These are phyloP conservation scores for Astrothelium macrocarpum DNA, from an alignment of 495 filamentous ascomycete species.

Conservation along the genomic window DNA sequence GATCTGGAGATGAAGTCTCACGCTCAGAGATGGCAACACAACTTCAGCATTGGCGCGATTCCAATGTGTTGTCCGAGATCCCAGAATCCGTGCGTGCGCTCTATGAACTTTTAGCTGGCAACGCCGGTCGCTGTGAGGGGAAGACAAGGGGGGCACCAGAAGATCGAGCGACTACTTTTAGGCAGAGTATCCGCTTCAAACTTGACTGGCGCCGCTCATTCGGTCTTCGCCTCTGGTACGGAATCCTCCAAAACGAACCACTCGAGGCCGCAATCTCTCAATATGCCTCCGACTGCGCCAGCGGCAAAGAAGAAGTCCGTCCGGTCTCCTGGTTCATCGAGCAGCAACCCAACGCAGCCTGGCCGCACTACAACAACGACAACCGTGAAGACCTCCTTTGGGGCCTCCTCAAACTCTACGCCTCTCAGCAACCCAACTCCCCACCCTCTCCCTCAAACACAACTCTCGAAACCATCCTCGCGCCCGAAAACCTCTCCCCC, in stretches of 20 bases:
- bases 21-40: constrained; percentile 64
- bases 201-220: constrained; percentile 91
- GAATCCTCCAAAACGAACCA: constrained; percentile 53
- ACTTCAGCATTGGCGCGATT: constrained; percentile 71
- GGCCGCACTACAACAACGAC: constrained; percentile 39
- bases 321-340: constrained; percentile 54
- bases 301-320: constrained; percentile 44
- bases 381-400: constrained; percentile 70
- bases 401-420: constrained; percentile 72
- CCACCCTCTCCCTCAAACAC: neutral
- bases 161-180: constrained; percentile 65
- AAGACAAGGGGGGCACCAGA: constrained; percentile 59
- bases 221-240: constrained; percentile 82
- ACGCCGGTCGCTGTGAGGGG: constrained; percentile 69
- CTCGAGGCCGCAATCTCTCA: constrained; percentile 59
- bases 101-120: constrained; percentile 83
- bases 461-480: constrained; percentile 33
- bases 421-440: constrained; percentile 30
- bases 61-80: constrained; percentile 74
- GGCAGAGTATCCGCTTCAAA: constrained; percentile 68
- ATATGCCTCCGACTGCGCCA: constrained; percentile 56
- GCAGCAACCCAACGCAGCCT: constrained; percentile 35
- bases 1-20: constrained; percentile 50
- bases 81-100: constrained; percentile 74
- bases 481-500: constrained; percentile 49